phyloP scores from a whole-genome alignment of 2,329 filamentous ascomycete genomes.

The Colletotrichum sp. region DNA sequence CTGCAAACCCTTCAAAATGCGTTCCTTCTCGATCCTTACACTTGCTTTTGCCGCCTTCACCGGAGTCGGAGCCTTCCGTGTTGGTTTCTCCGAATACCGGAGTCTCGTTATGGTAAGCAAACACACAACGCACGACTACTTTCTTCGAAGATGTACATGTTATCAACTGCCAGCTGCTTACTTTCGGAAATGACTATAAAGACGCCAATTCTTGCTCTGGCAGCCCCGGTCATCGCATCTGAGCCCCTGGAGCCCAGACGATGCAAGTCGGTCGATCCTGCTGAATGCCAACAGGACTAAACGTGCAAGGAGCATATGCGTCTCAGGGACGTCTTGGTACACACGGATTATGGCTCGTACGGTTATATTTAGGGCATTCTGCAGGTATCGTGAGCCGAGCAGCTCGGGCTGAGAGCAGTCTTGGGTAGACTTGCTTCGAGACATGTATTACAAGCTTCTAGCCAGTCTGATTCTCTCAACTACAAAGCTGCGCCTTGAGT shows the following conservation, averaged over 20 bases:
- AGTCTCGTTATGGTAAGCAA: not conserved
- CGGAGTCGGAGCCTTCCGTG: not conserved
- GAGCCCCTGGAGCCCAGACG: not conserved
- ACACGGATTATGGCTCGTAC: no score
- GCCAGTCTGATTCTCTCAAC: no score
- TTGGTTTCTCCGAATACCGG: not conserved
- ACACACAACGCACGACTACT: accelerated
- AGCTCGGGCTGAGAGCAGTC: no score
- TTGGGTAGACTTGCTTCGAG: no score
- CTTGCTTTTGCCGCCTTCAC: not conserved
- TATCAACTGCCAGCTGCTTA: no score
- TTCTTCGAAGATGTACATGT: not conserved
- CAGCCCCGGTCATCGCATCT: not conserved
- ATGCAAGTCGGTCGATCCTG: not conserved
- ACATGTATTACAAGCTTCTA: no score
- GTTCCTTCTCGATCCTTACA: not conserved
- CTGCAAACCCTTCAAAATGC: not conserved
- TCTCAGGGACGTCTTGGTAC: no score
- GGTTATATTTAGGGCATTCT: no score
- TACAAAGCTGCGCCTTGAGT: no score
- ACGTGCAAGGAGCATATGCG: no score
- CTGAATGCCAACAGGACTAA: not conserved
- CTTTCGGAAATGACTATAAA: no score
- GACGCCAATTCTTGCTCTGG: not conserved
- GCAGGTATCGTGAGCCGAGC: no score